Base-by-base conservation (phyloP, 805 yeast genomes). In the Nakazawaea siamensis region DNA sequence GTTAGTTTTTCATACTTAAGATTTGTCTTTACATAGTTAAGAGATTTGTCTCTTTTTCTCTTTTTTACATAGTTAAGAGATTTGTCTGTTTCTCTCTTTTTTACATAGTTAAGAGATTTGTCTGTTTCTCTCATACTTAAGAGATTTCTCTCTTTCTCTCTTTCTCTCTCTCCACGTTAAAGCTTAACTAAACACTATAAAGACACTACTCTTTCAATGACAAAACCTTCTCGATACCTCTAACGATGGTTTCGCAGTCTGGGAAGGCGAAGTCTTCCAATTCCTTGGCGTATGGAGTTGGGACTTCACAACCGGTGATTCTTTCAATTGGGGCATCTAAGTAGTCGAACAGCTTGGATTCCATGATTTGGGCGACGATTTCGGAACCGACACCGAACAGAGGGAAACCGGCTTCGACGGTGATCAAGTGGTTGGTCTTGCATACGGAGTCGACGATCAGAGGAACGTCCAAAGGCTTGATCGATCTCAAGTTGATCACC, bases 211-310 rank as follows among this genome's bases (percentile, higher is more conserved):
- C n/a, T 26, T 38, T 38, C 42, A 80, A 67, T 35, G 85, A 76
- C 61, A 83, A 68, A 31, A 80, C 88, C 62, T 80, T 81, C 66
- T 78, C 84, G 48, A 73, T 72, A 48, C 87, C 97, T 73, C 87
- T 81, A 56, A 83, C 74, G 51, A 92, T 83, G 46, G 87, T 76
- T 55, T 84, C 90, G 38, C 84, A 72, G 60, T 88, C 95, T 63
- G 99, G 99, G 96, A 92, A 92, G 38, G 97, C 96, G 58, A 92
- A 84, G 68, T 83, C 94, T 76, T 92, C 99, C 58, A 92, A 75
- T 67, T 81, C 88, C 63, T 78, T 76, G 51, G 96, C 95, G 59
- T 92, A 92, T 46, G 99, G 99, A 49, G 98, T 92, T 63, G 99
- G 99, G 21, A 88, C 97, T 69, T 92, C 99, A 58, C 97, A 94